phyloP scores from a whole-genome alignment of 2,329 filamentous ascomycete genomes.

The Decorospora gaudefroyi region DNA sequence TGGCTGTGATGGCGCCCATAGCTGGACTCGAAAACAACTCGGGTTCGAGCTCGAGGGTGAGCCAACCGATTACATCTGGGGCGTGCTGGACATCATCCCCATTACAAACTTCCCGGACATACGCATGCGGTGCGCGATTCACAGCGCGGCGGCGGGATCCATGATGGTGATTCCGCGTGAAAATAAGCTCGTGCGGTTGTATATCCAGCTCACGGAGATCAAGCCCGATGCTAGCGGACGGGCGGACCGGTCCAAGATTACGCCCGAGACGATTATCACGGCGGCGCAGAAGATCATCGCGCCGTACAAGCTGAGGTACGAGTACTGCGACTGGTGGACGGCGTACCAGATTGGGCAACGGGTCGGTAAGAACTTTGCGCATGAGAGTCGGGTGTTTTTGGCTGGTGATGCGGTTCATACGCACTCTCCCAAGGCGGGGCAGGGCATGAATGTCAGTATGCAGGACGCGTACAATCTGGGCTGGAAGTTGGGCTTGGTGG shows the following conservation, averaged over 20 bases:
- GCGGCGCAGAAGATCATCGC: constrained; percentile 66
- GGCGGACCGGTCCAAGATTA: constrained; percentile 66
- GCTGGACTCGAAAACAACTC: constrained; percentile 64
- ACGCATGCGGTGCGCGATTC: constrained; percentile 62
- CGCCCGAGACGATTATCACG: constrained; percentile 64
- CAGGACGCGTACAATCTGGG: constrained; percentile 66
- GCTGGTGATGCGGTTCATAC: constrained; percentile 68
- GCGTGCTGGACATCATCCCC: constrained; percentile 58
- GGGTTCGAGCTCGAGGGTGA: constrained; percentile 62
- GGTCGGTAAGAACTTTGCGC: constrained; percentile 62
- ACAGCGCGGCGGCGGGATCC: constrained; percentile 60
- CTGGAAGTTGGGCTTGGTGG: constrained; percentile 60
- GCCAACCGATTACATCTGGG: constrained; percentile 59
- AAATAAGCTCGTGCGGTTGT: constrained; percentile 65
- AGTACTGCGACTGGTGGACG: constrained; percentile 69
- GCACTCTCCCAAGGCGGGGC: constrained; percentile 65
- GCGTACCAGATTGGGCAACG: constrained; percentile 71
- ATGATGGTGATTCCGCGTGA: constrained; percentile 69
- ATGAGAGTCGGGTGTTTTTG: constrained; percentile 65
- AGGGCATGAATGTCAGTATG: constrained; percentile 75
- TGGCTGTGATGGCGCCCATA: constrained; percentile 70
- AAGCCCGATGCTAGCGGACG: constrained; percentile 52
- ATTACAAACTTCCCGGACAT: constrained; percentile 65
- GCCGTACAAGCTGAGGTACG: constrained; percentile 69
- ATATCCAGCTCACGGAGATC: constrained; percentile 64